A percentile compares a stretch with the other conserved stretches of the same genome.
These are phyloP conservation scores for Tothia fuscella DNA, from an alignment of 2,329 filamentous ascomycete genomes.

Conservation along the genomic window DNA sequence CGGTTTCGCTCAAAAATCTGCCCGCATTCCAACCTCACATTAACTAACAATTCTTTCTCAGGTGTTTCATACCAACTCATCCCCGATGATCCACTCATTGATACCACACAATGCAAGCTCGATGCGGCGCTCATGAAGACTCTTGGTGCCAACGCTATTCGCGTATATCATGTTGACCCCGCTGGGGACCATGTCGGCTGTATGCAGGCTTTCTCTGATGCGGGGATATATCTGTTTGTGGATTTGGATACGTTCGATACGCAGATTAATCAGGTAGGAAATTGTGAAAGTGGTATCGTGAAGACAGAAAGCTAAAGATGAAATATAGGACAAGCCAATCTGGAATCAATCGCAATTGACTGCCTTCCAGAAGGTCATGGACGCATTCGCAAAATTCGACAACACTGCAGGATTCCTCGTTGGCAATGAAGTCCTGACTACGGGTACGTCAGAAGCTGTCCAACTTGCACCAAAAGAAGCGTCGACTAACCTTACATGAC, in stretches of 20 bases:
- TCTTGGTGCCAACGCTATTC: slow-evolving; percentile 71
- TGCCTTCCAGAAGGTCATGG: slow-evolving; percentile 59
- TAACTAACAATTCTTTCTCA: slow-evolving; percentile 21
- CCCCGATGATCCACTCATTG: slow-evolving; percentile 62
- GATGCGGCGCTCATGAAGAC: slow-evolving; percentile 69
- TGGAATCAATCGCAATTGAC: slow-evolving; percentile 66
- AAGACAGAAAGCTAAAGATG: slow-evolving; percentile 14
- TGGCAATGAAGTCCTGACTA: slow-evolving; percentile 73
- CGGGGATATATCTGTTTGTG: slow-evolving; percentile 72
- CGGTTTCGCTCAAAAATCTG: not conserved
- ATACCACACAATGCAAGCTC: slow-evolving; percentile 62
- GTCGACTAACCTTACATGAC: too few species aligned
- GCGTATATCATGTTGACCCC: slow-evolving; percentile 78
- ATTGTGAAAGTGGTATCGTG: slow-evolving; percentile 2
- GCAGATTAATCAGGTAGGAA: slow-evolving; percentile 50
- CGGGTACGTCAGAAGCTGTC: too few species aligned
- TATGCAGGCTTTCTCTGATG: slow-evolving; percentile 68
- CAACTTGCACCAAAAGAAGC: not conserved
- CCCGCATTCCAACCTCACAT: not conserved
- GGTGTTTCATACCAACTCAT: slow-evolving; percentile 60
- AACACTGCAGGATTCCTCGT: slow-evolving; percentile 78
- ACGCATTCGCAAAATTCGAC: slow-evolving; percentile 63
- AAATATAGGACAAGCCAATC: slow-evolving; percentile 40
- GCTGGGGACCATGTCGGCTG: slow-evolving; percentile 60
- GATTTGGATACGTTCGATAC: slow-evolving; percentile 69